phyloP scores from a whole-genome alignment of 1,284 basidiomycete genomes.

The Vanrija sp. region DNA sequence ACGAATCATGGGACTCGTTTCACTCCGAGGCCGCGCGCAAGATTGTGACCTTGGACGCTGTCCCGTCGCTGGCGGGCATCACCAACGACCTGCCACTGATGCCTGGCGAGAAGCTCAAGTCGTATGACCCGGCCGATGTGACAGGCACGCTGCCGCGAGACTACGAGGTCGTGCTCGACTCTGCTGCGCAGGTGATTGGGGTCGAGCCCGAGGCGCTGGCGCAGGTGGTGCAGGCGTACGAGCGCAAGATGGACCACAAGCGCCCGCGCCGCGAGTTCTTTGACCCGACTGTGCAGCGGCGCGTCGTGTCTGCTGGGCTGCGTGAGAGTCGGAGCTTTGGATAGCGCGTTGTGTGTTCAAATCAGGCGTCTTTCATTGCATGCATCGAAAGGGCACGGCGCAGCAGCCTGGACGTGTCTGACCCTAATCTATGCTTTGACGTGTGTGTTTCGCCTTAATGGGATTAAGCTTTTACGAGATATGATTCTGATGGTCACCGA shows the following conservation, averaged over 20 bases:
- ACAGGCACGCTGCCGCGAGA: conserved; percentile 26
- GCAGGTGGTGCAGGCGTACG: conserved; percentile 28
- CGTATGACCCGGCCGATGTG: conserved; percentile 27
- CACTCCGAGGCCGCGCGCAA: conserved; percentile 8
- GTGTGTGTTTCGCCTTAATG: too few species aligned
- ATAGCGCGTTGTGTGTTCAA: neutral
- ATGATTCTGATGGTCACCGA: too few species aligned
- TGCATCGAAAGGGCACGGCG: too few species aligned
- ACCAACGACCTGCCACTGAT: conserved; percentile 29
- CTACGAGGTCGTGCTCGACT: conserved; percentile 24
- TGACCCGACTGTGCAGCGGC: neutral
- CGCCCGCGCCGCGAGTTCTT: conserved; percentile 1
- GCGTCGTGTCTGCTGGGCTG: neutral
- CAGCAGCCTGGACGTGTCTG: too few species aligned
- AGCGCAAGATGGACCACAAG: conserved; percentile 26
- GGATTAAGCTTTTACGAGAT: too few species aligned
- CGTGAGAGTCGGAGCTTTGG: conserved; percentile 7
- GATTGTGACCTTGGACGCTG: conserved; percentile 1
- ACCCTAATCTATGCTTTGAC: too few species aligned
- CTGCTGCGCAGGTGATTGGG: conserved; percentile 32
- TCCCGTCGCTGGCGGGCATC: neutral
- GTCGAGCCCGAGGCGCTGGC: conserved; percentile 19
- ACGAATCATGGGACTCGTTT: conserved; percentile 23
- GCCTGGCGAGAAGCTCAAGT: conserved; percentile 32
- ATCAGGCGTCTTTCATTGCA: neutral